These are phyloP conservation scores for Penicillium malachiteum DNA, from an alignment of 495 filamentous ascomycete genomes.

Conservation along the genomic window DNA sequence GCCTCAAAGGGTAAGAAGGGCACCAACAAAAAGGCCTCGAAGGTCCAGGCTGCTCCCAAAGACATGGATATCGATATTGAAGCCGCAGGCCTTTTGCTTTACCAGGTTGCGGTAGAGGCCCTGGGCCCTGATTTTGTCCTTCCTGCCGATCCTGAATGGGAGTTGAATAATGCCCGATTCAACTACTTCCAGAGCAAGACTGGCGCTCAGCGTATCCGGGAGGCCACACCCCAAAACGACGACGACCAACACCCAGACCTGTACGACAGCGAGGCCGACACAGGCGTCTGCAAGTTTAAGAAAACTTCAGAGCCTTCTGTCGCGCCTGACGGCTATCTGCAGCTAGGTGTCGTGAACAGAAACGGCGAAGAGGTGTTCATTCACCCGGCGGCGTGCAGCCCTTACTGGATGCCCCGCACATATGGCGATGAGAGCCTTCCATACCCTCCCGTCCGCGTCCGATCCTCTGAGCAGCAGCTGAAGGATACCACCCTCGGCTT, in stretches of 20 bases:
- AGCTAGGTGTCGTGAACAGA: slow-evolving; percentile 33
- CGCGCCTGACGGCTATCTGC: slow-evolving; percentile 26
- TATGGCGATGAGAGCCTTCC: slow-evolving; percentile 32
- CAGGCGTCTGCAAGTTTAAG: slow-evolving; percentile 11
- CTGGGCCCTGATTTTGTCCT: slow-evolving; percentile 22
- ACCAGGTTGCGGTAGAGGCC: slow-evolving; percentile 25
- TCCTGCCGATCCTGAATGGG: slow-evolving; percentile 16
- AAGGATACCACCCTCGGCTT: slow-evolving; percentile 36
- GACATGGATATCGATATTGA: slow-evolving; percentile 14
- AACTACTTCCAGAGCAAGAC: not conserved
- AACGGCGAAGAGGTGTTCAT: slow-evolving; percentile 39
- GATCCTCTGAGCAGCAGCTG: slow-evolving; percentile 27
- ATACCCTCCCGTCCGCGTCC: slow-evolving; percentile 32
- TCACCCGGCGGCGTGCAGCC: slow-evolving; percentile 21
- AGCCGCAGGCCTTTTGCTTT: slow-evolving; percentile 22
- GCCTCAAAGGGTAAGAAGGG: not conserved
- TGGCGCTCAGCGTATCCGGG: not conserved
- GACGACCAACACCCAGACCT: not conserved
- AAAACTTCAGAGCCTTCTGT: slow-evolving; percentile 17
- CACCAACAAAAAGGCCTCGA: slow-evolving; percentile 7
- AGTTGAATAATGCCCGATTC: not conserved
- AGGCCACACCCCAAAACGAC: not conserved
- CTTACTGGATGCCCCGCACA: slow-evolving; percentile 29
- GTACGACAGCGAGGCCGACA: slow-evolving; percentile 7
- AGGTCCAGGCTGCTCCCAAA: not conserved